phyloP scores from a whole-genome alignment of 345 rosid genomes.

The Gossypium sturtianum region DNA sequence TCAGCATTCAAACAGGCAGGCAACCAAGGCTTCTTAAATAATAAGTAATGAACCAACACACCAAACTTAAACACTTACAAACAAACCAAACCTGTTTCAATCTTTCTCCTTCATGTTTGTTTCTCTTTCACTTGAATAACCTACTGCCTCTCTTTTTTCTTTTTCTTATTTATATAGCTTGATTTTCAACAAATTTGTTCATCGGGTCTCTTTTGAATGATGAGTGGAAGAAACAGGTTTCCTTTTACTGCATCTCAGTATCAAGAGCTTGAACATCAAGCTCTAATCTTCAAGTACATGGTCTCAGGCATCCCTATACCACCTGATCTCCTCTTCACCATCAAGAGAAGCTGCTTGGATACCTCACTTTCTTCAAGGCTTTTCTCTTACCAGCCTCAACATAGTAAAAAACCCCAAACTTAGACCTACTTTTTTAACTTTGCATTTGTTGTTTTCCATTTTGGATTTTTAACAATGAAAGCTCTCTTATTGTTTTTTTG shows the following conservation, averaged over 20 bases:
- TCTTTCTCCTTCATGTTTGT: neutral
- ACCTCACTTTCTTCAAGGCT: conserved; percentile 27
- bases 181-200: conserved; percentile 1
- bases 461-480: neutral
- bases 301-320: conserved; percentile 69
- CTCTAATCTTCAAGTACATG: conserved; percentile 73
- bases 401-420: conserved; percentile 22
- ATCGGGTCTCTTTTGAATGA: neutral
- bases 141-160: neutral
- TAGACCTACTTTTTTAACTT: neutral
- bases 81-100: neutral
- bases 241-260: conserved; percentile 54
- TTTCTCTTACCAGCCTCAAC: conserved; percentile 30
- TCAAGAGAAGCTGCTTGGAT: conserved; percentile 37
- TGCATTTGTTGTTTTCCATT: neutral
- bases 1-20: neutral
- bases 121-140: neutral
- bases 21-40: neutral
- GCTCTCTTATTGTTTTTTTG: neutral
- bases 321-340: conserved; percentile 56
- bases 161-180: neutral
- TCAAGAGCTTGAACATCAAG: conserved; percentile 94
- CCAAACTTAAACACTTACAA: neutral
- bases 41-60: conserved; percentile 2
- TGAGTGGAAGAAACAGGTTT: conserved; percentile 15